Percentiles rank a stretch among this genome's conserved stretches.
These are phyloP conservation scores for Saccharomycopsis oosterbeekiorum DNA, from an alignment of 805 yeast genomes.

Conservation along the genomic window DNA sequence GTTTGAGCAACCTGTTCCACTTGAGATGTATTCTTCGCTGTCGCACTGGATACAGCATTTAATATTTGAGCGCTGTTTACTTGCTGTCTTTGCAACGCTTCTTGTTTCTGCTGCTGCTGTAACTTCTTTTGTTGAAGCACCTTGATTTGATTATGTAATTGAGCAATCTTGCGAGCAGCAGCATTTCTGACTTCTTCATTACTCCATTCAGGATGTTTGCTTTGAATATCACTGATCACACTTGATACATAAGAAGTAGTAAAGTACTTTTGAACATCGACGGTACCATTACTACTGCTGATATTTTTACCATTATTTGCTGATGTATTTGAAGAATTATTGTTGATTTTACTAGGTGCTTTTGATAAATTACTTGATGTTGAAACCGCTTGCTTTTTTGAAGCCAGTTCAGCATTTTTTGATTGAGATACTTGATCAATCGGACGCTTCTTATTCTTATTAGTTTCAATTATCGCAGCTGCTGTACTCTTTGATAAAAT, in stretches of 20 bases:
- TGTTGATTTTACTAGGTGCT: neutral
- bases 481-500: neutral
- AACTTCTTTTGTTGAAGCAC: neutral
- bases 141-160: constrained; percentile 29
- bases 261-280: constrained; percentile 18
- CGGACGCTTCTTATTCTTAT: neutral
- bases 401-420: neutral
- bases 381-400: neutral
- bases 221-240: constrained; percentile 51
- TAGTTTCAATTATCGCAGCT: neutral
- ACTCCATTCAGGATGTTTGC: constrained; percentile 52
- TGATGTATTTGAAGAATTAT: neutral
- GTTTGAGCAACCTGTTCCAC: neutral
- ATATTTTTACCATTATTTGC: neutral
- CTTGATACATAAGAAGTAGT: constrained; percentile 51
- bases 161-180: constrained; percentile 56
- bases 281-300: constrained; percentile 20
- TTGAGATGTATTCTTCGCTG: neutral
- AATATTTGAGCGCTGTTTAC: neutral
- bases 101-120: neutral
- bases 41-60: neutral
- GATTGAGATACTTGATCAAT: neutral
- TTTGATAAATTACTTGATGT: neutral
- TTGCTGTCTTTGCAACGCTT: neutral
- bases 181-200: constrained; percentile 57